phyloP scores from a whole-genome alignment of 495 filamentous ascomycete species.

The Opeltia flavorubescens region DNA sequence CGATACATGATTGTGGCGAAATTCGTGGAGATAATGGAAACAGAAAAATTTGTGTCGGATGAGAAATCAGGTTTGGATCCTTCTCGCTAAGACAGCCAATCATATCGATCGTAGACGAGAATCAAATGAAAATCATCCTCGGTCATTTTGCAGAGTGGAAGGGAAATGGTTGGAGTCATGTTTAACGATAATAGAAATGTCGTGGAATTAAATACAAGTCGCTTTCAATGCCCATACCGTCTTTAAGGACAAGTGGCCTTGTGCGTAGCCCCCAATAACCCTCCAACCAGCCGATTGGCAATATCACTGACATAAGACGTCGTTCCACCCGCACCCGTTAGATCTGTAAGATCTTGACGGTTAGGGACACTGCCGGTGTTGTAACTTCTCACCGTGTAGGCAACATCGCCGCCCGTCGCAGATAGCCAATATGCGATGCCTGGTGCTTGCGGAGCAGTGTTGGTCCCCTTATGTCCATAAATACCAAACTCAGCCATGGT shows the following conservation, averaged over 20 bases:
- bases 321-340: not conserved
- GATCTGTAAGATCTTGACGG: conserved; percentile 1
- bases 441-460: not conserved
- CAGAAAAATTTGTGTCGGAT: no score
- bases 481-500: conserved; percentile 4
- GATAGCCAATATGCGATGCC: conserved; percentile 5
- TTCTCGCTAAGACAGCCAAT: no score
- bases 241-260: not conserved
- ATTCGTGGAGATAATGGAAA: no score
- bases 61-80: no score
- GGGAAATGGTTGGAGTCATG: no score
- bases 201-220: no score
- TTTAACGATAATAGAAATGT: no score
- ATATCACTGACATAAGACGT: conserved; percentile 7
- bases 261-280: not conserved
- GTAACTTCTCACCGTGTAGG: conserved; percentile 4
- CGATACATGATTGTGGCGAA: no score
- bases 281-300: conserved; percentile 18
- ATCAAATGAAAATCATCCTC: no score
- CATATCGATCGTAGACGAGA: no score
- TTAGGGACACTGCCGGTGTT: conserved; percentile 7
- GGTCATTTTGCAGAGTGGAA: no score
- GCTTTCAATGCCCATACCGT: no score
- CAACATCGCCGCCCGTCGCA: conserved; percentile 1
- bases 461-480: conserved; percentile 4